Percentiles rank a stretch among this genome's conserved stretches.
Conservation (phyloP, 2,329 filamentous ascomycete genomes). For the Diaporthe vexans region DNA sequence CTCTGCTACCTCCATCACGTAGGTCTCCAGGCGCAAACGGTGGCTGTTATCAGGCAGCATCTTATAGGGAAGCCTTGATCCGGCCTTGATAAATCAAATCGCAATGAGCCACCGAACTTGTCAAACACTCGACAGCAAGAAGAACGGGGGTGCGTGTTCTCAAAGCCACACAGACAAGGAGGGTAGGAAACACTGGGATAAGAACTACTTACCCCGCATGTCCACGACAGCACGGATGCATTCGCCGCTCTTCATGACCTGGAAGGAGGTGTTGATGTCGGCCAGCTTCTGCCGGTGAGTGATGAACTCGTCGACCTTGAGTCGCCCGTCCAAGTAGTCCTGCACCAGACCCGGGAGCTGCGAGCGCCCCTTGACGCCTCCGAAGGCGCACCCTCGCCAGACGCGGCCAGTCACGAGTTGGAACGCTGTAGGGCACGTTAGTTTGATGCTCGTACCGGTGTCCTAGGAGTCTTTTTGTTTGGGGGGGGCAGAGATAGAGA, state of each 20-base stretch:
- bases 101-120: slow-evolving; percentile 35
- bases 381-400: slow-evolving; percentile 98
- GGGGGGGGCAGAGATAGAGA: not conserved
- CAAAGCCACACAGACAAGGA: not conserved
- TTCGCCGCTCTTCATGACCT: slow-evolving; percentile 95
- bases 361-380: slow-evolving; percentile 96
- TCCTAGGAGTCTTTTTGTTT: not conserved
- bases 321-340: slow-evolving; percentile 89
- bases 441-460: not conserved
- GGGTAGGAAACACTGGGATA: slow-evolving; percentile 8
- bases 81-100: slow-evolving; percentile 35
- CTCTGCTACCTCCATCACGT: not conserved
- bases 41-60: not conserved
- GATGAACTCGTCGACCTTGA: slow-evolving; percentile 99
- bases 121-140: slow-evolving; percentile 13
- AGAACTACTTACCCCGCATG: slow-evolving; percentile 58
- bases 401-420: slow-evolving; percentile 97
- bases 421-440: slow-evolving; percentile 75
- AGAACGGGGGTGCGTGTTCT: not conserved
- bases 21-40: not conserved
- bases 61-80: slow-evolving; percentile 33
- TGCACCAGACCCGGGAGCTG: slow-evolving; percentile 89
- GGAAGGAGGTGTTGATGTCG: slow-evolving; percentile 89
- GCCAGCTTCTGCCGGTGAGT: slow-evolving; percentile 89
- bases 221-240: slow-evolving; percentile 95